Evolutionary conservation across 257 asterid genomes (phyloP).

Genomic region (Fraxinus cuspidata): DNA sequence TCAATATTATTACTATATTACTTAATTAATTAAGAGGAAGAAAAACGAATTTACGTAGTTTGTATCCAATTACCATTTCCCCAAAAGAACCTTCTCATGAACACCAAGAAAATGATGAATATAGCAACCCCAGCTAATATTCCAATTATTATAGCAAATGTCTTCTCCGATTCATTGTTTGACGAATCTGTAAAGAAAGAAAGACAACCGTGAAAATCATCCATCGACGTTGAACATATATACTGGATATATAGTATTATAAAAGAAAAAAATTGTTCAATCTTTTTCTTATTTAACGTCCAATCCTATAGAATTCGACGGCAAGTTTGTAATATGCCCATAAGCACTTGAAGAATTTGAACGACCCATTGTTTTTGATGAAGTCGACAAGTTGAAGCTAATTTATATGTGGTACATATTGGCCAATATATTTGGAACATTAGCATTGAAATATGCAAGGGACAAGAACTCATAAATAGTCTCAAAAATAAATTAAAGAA

Average conservation of each 20-base stretch:
- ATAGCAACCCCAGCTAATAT: conserved; percentile 79
- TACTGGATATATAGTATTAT: too few relatives aligned
- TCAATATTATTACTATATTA: not conserved
- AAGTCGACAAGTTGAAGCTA: not conserved
- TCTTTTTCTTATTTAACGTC: too few relatives aligned
- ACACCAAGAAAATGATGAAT: conserved; percentile 75
- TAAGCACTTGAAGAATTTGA: not conserved
- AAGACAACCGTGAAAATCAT: not conserved
- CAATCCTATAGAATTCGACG: not conserved
- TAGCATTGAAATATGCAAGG: not conserved
- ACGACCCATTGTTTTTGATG: not conserved
- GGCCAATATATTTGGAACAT: not conserved
- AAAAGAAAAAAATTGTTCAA: too few relatives aligned
- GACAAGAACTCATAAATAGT: not conserved
- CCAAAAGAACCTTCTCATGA: conserved; percentile 58
- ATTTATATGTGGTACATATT: not conserved
- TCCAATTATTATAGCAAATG: conserved; percentile 86
- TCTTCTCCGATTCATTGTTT: conserved; percentile 77
- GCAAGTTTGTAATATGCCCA: not conserved
- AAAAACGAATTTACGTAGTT: not conserved
- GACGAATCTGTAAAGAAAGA: conserved; percentile 36
- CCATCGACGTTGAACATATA: not conserved
- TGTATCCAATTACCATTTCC: conserved; percentile 45
- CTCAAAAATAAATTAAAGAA: not conserved
- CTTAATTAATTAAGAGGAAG: too few relatives aligned